phyloP scores from a whole-genome alignment of 2,329 filamentous ascomycete genomes.

The Paecilomyces sp. region DNA sequence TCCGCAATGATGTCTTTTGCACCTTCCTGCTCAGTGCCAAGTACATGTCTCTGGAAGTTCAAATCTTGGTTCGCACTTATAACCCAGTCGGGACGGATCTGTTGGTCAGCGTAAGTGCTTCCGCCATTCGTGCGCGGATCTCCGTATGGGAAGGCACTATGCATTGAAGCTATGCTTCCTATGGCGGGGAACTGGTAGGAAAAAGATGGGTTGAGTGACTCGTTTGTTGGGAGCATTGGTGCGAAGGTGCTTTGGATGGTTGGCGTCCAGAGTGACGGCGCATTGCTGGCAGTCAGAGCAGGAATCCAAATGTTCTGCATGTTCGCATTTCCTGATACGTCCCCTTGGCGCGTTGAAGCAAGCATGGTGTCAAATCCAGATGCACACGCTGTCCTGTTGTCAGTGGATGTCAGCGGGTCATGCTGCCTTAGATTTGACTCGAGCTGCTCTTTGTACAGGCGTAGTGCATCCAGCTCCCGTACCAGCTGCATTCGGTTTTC shows the following conservation, averaged over 20 bases:
- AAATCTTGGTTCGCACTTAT: not conserved
- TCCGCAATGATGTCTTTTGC: not conserved
- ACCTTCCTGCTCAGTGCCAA: not conserved
- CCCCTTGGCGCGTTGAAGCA: not conserved
- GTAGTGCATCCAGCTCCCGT: constrained; percentile 28
- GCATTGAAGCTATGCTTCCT: constrained; percentile 1
- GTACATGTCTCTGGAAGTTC: not conserved
- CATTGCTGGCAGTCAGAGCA: not conserved
- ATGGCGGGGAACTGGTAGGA: constrained; percentile 1
- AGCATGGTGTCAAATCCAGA: not conserved
- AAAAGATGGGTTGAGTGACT: not conserved
- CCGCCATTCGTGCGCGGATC: not conserved
- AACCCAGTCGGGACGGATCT: not conserved
- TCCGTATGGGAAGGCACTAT: not conserved
- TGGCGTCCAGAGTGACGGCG: not conserved
- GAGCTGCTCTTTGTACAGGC: constrained; percentile 28
- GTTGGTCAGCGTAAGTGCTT: not conserved
- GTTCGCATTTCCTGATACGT: not conserved
- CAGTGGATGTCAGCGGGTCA: constrained; percentile 1
- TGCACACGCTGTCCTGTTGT: not conserved
- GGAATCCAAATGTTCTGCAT: not conserved
- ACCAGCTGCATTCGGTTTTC: constrained; percentile 30
- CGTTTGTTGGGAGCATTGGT: not conserved
- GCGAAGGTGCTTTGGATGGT: not conserved
- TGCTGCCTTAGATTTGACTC: constrained; percentile 15